These are phyloP conservation scores for Opeltia flavorubescens DNA, from an alignment of 495 filamentous ascomycete genomes.

Conservation along the genomic window DNA sequence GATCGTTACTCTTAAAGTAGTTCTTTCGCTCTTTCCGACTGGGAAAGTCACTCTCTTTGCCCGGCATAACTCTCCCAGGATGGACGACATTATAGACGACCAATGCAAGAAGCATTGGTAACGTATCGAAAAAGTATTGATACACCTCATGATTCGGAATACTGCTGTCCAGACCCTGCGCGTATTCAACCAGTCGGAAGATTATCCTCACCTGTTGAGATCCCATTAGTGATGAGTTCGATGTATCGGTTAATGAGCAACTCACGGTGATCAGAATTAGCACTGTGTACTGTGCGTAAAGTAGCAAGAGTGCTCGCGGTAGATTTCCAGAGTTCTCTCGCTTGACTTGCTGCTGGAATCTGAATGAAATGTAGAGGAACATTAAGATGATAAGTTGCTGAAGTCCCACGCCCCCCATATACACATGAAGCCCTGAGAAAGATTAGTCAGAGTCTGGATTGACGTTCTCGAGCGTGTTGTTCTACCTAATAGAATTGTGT, in stretches of 20 bases:
- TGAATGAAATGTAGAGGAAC: constrained; percentile 32
- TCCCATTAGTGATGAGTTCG: neutral
- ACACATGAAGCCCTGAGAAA: constrained; percentile 37
- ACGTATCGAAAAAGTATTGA: constrained; percentile 39
- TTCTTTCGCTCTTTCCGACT: constrained; percentile 13
- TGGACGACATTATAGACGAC: constrained; percentile 34
- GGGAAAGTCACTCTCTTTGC: constrained; percentile 23
- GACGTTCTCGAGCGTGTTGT: constrained; percentile 8
- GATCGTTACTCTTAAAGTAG: neutral
- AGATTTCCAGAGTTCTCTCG: constrained; percentile 6
- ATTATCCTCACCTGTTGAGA: constrained; percentile 34
- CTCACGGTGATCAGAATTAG: constrained; percentile 39
- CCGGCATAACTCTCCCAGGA: constrained; percentile 37
- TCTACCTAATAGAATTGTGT: constrained; percentile 7
- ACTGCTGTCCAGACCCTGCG: constrained; percentile 19
- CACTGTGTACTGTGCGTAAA: constrained; percentile 36
- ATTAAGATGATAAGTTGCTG: constrained; percentile 45
- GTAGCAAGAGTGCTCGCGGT: constrained; percentile 18
- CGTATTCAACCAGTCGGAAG: constrained; percentile 44
- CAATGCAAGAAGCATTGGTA: constrained; percentile 41
- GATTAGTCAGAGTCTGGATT: too few species aligned
- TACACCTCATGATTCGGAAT: constrained; percentile 40
- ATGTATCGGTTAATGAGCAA: neutral
- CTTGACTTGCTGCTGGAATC: constrained; percentile 31
- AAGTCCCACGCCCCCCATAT: constrained; percentile 45